Percentiles rank a stretch among this genome's conserved stretches.
Conservation (phyloP, 2,329 filamentous ascomycete species). For the Nemania sp. region DNA sequence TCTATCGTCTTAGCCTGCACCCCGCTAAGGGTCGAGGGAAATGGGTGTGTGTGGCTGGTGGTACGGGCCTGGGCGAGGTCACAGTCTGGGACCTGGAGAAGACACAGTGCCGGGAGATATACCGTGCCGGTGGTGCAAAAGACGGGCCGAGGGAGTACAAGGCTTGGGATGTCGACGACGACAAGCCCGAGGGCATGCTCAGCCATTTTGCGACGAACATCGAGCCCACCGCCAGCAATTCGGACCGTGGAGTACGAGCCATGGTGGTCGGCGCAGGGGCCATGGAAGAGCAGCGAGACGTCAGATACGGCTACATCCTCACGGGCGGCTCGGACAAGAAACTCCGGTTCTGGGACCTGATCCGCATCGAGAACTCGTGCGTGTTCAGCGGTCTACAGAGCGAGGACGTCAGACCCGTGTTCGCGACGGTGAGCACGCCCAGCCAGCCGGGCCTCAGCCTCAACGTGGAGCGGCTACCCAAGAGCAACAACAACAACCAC, state of each 20-base stretch:
- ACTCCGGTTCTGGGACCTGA: conserved; percentile 91
- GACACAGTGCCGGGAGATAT: conserved; percentile 84
- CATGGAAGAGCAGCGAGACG: conserved; percentile 71
- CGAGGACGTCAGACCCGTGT: conserved; percentile 75
- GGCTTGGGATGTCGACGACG: conserved; percentile 87
- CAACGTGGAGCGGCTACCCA: conserved; percentile 66
- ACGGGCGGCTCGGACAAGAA: conserved; percentile 89
- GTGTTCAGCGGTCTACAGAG: conserved; percentile 77
- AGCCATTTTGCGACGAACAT: conserved; percentile 79
- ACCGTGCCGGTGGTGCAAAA: conserved; percentile 69
- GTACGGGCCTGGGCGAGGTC: conserved; percentile 84
- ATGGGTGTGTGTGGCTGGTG: conserved; percentile 87
- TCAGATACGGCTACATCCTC: conserved; percentile 80
- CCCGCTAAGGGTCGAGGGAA: conserved; percentile 77
- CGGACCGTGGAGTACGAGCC: conserved; percentile 65
- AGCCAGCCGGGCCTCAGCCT: conserved; percentile 55
- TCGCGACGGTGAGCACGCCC: conserved; percentile 63
- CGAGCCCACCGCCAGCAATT: conserved; percentile 58
- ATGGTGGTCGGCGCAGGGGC: conserved; percentile 74
- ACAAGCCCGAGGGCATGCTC: conserved; percentile 84
- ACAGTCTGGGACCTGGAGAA: conserved; percentile 97
- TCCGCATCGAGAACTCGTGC: conserved; percentile 74
- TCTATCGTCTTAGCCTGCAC: conserved; percentile 79
- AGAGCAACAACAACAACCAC: conserved; percentile 37
- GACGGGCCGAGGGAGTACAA: conserved; percentile 71